phyloP scores from a whole-genome alignment of 495 filamentous ascomycete species.

The Peziza echinospora region DNA sequence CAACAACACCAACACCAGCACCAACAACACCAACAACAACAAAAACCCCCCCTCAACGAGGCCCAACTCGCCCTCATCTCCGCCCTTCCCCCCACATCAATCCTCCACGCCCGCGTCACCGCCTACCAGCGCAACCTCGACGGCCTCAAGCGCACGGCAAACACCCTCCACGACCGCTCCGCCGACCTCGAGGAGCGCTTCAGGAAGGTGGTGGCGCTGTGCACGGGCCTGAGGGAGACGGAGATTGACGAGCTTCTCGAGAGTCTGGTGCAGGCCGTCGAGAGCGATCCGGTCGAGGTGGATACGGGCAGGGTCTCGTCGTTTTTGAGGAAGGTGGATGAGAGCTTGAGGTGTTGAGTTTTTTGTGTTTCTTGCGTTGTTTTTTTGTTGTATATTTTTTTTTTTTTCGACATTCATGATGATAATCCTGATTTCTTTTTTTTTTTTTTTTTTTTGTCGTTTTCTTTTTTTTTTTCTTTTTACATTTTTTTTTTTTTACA shows the following conservation, averaged over 20 bases:
- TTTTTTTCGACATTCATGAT: too few relatives aligned
- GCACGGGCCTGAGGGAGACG: constrained; percentile 39
- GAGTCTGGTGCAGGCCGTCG: constrained; percentile 42
- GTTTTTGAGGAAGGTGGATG: constrained; percentile 50
- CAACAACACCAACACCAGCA: too few relatives aligned
- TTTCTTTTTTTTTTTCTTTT: too few relatives aligned
- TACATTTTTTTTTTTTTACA: too few relatives aligned
- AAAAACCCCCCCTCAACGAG: constrained; percentile 7
- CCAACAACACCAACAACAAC: too few relatives aligned
- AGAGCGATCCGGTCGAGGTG: constrained; percentile 47
- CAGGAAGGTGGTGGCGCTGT: constrained; percentile 44
- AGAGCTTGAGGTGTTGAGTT: constrained; percentile 13
- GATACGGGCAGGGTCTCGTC: constrained; percentile 48
- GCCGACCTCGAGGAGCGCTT: constrained; percentile 49
- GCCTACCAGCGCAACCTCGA: constrained; percentile 30
- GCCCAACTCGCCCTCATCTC: constrained; percentile 9
- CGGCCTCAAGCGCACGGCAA: constrained; percentile 24
- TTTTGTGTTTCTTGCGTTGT: too few relatives aligned
- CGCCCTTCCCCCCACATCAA: constrained; percentile 4
- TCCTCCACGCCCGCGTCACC: constrained; percentile 19
- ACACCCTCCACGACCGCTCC: constrained; percentile 34
- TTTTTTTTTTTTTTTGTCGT: too few relatives aligned
- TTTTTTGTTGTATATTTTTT: too few relatives aligned
- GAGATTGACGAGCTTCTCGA: constrained; percentile 43
- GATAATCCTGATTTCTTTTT: too few relatives aligned